These are phyloP conservation scores for Phaseolus lunatus DNA, from an alignment of 306 rosid genomes.

Conservation along the genomic window DNA sequence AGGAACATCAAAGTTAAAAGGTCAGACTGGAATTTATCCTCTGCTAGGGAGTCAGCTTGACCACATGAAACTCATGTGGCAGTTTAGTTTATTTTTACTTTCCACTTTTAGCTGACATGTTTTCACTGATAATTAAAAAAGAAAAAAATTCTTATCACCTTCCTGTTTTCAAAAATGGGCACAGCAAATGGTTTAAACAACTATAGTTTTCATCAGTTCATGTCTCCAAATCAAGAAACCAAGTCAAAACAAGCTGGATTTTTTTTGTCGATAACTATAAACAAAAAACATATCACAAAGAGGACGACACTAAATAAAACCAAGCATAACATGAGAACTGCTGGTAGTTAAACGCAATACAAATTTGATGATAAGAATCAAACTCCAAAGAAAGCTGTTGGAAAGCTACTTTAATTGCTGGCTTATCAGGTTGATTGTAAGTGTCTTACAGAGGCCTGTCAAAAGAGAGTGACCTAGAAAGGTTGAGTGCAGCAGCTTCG, in stretches of 20 bases:
- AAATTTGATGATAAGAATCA: slow-evolving; percentile 5
- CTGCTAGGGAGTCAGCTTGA: not conserved
- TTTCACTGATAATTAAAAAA: not conserved
- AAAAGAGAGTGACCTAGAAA: not conserved
- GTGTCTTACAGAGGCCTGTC: not conserved
- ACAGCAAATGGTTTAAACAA: not conserved
- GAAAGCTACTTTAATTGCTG: not conserved
- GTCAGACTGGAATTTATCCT: not conserved
- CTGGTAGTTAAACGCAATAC: not conserved
- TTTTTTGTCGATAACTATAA: too few relatives aligned
- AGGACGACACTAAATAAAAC: too few relatives aligned
- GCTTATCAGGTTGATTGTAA: not conserved
- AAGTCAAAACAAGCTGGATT: too few relatives aligned
- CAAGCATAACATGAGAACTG: not conserved
- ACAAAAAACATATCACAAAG: too few relatives aligned
- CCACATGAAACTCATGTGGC: not conserved
- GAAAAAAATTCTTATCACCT: not conserved
- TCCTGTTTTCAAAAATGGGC: not conserved
- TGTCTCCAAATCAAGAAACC: not conserved
- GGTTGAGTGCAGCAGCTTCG: not conserved
- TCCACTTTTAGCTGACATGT: not conserved
- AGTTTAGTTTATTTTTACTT: too few relatives aligned
- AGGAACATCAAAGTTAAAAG: slow-evolving; percentile 26
- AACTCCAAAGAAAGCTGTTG: not conserved
- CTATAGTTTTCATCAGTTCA: too few relatives aligned